phyloP scores from a whole-genome alignment of 2,329 filamentous ascomycete species.

The Monosporascus sp. region DNA sequence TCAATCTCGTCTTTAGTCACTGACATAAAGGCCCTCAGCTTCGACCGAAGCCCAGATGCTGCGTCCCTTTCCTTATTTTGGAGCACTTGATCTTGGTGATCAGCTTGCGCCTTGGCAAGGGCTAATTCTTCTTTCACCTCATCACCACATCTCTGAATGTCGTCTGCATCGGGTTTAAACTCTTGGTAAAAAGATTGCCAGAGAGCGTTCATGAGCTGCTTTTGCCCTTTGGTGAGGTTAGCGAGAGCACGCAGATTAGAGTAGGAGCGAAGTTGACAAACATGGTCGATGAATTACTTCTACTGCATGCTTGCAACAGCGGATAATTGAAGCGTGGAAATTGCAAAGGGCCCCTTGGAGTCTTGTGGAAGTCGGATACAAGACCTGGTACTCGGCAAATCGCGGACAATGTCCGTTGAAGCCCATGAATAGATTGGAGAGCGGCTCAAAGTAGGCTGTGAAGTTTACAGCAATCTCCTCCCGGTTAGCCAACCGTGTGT shows the following conservation, averaged over 20 bases:
- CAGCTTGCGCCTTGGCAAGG: constrained; percentile 1
- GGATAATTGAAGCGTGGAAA: constrained; percentile 30
- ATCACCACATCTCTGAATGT: background rate
- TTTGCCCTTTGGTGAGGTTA: constrained; percentile 1
- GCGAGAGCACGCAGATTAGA: background rate
- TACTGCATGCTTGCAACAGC: constrained; percentile 28
- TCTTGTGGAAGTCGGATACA: constrained; percentile 27
- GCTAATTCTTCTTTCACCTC: constrained; percentile 1
- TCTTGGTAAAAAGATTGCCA: constrained; percentile 1
- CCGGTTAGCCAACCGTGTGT: background rate
- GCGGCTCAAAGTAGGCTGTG: constrained; percentile 32
- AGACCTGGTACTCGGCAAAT: constrained; percentile 30
- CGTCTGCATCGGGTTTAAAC: background rate
- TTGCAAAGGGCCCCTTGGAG: constrained; percentile 28
- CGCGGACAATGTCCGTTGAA: constrained; percentile 28
- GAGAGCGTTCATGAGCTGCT: constrained; percentile 1
- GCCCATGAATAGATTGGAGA: constrained; percentile 30
- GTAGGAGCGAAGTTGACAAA: constrained; percentile 6
- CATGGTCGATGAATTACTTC: constrained; percentile 18
- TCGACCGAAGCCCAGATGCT: background rate
- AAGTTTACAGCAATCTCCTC: constrained; percentile 27
- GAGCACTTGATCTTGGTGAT: background rate
- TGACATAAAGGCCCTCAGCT: background rate
- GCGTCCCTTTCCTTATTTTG: background rate
- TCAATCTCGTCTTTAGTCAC: background rate